phyloP scores from a whole-genome alignment of 2,329 filamentous ascomycete genomes.

The Metarhizium sp. region DNA sequence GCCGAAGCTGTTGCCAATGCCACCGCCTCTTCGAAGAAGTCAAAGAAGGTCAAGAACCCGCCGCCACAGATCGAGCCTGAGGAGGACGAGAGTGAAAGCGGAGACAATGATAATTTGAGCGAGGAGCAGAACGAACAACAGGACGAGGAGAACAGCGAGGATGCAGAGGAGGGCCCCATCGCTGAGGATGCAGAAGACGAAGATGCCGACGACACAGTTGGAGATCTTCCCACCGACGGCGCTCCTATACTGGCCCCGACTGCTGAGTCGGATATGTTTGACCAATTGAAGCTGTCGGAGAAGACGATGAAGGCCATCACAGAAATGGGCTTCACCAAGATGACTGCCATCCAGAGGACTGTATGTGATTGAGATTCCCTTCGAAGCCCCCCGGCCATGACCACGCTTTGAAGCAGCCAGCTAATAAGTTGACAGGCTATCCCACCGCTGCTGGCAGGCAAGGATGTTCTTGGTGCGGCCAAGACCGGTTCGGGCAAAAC shows the following conservation, averaged over 20 bases:
- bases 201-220: conserved; percentile 16
- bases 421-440: conserved; percentile 44
- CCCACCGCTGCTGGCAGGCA: conserved; percentile 77
- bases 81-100: conserved; percentile 18
- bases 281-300: conserved; percentile 75
- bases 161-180: conserved; percentile 9
- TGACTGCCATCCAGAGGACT: conserved; percentile 89
- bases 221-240: conserved; percentile 26
- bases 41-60: conserved; percentile 33
- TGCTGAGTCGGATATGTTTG: conserved; percentile 61
- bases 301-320: conserved; percentile 81
- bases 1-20: conserved; percentile 18
- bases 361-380: conserved; percentile 12
- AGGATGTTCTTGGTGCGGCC: conserved; percentile 87
- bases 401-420: not conserved
- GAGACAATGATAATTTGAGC: conserved; percentile 18
- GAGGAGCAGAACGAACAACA: conserved; percentile 20
- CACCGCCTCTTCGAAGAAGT: conserved; percentile 19
- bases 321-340: conserved; percentile 87
- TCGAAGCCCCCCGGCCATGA: not conserved
- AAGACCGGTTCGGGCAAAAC: conserved; percentile 98
- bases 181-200: conserved; percentile 13
- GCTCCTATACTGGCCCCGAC: conserved; percentile 44
- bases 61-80: conserved; percentile 18
- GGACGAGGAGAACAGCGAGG: conserved; percentile 18